Evolutionary conservation across 176 grass and related monocot species (phyloP), one percentile per base, ranked within the genome.

Genomic region (Eleusine coracana): DNA sequence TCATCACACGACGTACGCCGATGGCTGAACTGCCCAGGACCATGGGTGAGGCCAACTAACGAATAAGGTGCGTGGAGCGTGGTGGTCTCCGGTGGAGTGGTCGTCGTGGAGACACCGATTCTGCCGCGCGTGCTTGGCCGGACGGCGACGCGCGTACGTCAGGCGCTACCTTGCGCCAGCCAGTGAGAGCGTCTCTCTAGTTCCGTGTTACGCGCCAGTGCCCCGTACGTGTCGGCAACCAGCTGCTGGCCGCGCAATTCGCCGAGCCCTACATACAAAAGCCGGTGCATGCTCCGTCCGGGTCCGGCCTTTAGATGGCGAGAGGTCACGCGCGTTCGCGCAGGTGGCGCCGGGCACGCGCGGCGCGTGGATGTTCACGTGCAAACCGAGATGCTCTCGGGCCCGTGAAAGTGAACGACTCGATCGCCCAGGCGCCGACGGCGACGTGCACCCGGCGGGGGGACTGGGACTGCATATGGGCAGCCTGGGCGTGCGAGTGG

Each of bases 341-440:
- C 74, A 58, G 70, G 36, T 55, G 66, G 66, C 80, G 27, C 31
- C 66, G 38, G 15, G 87, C 81, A 80, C 76, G 81, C 76, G 61
- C 62, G n/a, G 62, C 76, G 70, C 87, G 76, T 88, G 87, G 87
- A 62, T 4, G 69, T 84, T 84, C 86, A 84, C 81, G 80, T 84
- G 86, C 81, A 3, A 0, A 25, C 66, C 2, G 41, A 37, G 59
- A 73, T 88, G 66, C 66, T 23, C 65, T 21, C 34, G 34, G 51
- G 18, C 20, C 40, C 70, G 27, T 41, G 78, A 21, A 49, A 68
- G 63, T 38, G 68, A 25, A 5, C 75, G 13, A 3, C 42, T 83
- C 81, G 31, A 34, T 34, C 31, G 58, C 13, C 52, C 40, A 36
- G 16, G 18, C 31, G 21, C 28, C n/a, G 70, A 81, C 70, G 70